These are phyloP conservation scores for Colletotrichum phormii DNA, from an alignment of 2,329 filamentous ascomycete genomes.

Conservation along the genomic window DNA sequence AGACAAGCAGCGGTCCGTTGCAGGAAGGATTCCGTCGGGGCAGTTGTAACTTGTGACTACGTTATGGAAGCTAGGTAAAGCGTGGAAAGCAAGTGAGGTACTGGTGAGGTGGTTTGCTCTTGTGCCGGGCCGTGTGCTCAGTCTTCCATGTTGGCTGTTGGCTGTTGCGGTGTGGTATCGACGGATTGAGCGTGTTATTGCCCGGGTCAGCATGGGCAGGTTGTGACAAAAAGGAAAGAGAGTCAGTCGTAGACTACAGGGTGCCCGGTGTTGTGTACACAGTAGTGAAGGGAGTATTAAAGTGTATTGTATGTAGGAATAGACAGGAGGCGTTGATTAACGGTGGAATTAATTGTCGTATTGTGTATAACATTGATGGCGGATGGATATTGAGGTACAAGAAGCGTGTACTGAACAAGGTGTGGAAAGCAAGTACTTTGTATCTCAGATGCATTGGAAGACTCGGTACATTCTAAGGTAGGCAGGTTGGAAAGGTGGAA, in stretches of 20 bases:
- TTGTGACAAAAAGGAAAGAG: not conserved
- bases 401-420: not conserved
- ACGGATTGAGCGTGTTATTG: not conserved
- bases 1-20: conserved; percentile 7
- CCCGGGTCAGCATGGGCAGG: not conserved
- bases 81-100: no score
- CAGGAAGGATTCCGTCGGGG: not conserved
- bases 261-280: no score
- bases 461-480: no score
- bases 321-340: not conserved
- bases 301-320: no score
- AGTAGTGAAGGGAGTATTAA: no score
- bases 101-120: not conserved
- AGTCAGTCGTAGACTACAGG: not conserved
- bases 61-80: not conserved
- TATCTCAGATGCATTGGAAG: no score
- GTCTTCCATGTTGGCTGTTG: no score
- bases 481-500: not conserved
- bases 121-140: not conserved
- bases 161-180: not conserved
- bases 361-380: not conserved
- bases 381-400: not conserved
- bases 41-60: not conserved
- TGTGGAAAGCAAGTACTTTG: not conserved
- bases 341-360: not conserved